Conservation (phyloP, 345 rosid species). For the Balakata baccata region DNA sequence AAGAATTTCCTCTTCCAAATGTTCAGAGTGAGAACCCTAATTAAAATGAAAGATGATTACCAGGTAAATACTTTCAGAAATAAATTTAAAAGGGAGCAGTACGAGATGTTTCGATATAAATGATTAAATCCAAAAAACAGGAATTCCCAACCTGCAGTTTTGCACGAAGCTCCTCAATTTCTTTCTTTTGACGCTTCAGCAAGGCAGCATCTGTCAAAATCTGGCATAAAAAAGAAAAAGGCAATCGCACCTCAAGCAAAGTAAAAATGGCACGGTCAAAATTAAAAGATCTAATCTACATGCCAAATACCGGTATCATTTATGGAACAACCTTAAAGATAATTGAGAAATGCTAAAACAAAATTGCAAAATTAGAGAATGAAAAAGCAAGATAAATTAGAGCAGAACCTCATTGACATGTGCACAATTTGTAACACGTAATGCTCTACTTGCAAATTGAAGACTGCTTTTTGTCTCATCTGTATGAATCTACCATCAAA, state of each 20-base stretch:
- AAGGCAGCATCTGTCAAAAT: conserved; percentile 92
- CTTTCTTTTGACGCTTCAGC: conserved; percentile 94
- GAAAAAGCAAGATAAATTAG: conserved; percentile 18
- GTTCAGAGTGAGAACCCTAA: conserved; percentile 85
- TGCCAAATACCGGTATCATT: background rate
- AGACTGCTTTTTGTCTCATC: conserved; percentile 98
- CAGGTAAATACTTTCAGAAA: background rate
- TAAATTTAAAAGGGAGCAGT: conserved; percentile 7
- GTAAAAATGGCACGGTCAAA: background rate
- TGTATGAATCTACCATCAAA: conserved; percentile 68
- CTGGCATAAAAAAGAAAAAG: conserved; percentile 34
- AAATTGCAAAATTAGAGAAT: background rate
- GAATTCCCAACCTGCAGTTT: conserved; percentile 58
- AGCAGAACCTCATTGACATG: conserved; percentile 81
- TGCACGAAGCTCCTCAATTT: conserved; percentile 93
- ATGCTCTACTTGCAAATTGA: conserved; percentile 93
- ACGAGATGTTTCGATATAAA: conserved; percentile 11
- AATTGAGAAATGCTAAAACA: background rate
- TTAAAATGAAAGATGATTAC: background rate
- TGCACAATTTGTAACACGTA: conserved; percentile 85
- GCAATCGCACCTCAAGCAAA: conserved; percentile 1
- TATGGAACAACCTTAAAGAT: conserved; percentile 14
- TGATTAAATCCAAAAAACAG: background rate
- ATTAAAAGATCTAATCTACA: background rate
- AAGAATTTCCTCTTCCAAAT: conserved; percentile 82